Base-by-base conservation (phyloP, 805 yeast genomes). In the Saccharomycopsis malanga region DNA sequence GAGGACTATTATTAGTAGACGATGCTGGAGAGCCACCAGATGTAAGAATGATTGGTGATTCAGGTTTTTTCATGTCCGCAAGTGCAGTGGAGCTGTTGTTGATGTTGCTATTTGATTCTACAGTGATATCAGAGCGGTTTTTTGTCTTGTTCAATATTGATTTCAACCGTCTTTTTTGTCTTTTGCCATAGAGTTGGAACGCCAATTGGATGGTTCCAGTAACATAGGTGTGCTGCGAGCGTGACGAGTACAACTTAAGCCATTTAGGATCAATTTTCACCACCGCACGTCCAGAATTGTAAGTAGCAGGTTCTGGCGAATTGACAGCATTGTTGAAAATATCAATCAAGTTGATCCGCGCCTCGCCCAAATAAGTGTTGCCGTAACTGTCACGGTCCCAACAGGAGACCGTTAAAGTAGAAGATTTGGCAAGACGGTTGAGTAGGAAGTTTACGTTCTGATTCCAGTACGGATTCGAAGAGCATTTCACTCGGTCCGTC, bases 141-240 rank as follows among this genome's bases (percentile, higher is more conserved):
- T 34, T 45, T 1, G 48, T 34, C 24, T 34, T 39, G n/a, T 27
- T 15, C 15, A 45, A 14, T 32, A 45, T 45, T n/a, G 46, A 35
- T 23, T 41, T 46, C 5, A 41, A 23, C 20, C 36, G 39, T 17
- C 38, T 48, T 25, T 42, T 36, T 3, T 24, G 17, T 15, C 39
- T 38, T 15, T 22, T 18, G 14, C 50, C 50, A 24, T 21, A 45
- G 2, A 50, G 23, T n/a, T 39, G 36, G 24, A 50, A 46, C 9
- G 39, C 44, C 4, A 71, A 43, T 20, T 71, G 59, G 12, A 75
- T 46, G 0, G 76, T 70, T 0, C 80, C 80, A 1, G 77, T 72
- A 10, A 73, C 72, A 55, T 65, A 75, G 12, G 69, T 59, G 34
- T 68, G 66, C 45, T 68, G 59, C 1, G 62, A 57, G 37, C 58